Conservation (phyloP, 345 rosid genomes). For the Eucalyptus curtisii region DNA sequence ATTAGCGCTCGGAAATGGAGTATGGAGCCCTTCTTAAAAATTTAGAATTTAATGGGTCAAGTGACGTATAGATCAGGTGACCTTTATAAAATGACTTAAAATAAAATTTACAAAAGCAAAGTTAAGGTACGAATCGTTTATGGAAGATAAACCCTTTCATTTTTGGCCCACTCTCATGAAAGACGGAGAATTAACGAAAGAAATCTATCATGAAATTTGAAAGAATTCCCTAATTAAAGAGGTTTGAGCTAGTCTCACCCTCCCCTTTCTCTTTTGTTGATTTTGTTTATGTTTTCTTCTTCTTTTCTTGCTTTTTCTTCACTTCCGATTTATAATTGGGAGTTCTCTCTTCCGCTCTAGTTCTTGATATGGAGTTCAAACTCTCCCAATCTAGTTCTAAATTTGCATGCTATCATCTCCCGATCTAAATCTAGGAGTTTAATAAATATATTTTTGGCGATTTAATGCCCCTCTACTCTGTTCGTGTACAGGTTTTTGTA, state of each 20-base stretch:
- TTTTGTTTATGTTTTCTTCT: too few species aligned
- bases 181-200: background rate
- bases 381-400: too few species aligned
- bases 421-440: fast-evolving
- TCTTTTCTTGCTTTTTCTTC: too few species aligned
- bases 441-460: too few species aligned
- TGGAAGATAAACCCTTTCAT: background rate
- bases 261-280: too few species aligned
- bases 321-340: fast-evolving
- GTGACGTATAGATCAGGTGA: background rate
- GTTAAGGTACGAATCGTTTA: background rate
- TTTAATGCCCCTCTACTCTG: too few species aligned
- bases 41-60: background rate
- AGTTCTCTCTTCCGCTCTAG: fast-evolving
- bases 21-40: background rate
- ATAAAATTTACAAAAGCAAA: background rate
- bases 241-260: too few species aligned
- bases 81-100: background rate
- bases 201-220: background rate
- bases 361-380: too few species aligned
- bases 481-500: fast-evolving
- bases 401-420: too few species aligned
- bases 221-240: background rate
- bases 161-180: background rate
- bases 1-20: background rate